phyloP scores from a whole-genome alignment of 306 rosid species.

The Albizia julibrissin region DNA sequence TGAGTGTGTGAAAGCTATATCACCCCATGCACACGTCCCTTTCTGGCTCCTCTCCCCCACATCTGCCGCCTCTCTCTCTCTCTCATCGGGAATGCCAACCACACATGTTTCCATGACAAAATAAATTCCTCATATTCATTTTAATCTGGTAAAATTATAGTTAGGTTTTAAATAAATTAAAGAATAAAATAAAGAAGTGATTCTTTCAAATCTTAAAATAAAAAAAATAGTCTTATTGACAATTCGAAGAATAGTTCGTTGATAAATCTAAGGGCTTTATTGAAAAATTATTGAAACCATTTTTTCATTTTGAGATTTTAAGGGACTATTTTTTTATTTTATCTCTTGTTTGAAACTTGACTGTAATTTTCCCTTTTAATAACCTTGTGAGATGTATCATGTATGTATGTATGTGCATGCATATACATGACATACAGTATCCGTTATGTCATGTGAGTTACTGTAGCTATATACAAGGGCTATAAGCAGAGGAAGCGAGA shows the following conservation, averaged over 20 bases:
- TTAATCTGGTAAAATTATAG: no score
- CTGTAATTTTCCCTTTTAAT: no score
- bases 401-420: slow-evolving; percentile 12
- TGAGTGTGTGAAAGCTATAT: slow-evolving; percentile 96
- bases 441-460: slow-evolving; percentile 5
- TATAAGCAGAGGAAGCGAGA: slow-evolving; percentile 28
- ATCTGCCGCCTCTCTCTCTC: slow-evolving; percentile 89
- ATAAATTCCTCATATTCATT: neutral
- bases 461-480: slow-evolving; percentile 39
- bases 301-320: no score
- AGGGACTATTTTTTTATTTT: no score
- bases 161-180: no score
- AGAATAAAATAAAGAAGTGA: no score
- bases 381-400: slow-evolving; percentile 5
- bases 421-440: neutral
- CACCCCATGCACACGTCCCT: slow-evolving; percentile 99
- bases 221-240: no score
- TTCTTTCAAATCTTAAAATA: no score
- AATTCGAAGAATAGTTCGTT: no score
- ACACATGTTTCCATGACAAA: slow-evolving; percentile 34
- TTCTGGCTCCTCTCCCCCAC: slow-evolving; percentile 99
- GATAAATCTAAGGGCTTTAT: no score
- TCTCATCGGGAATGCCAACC: slow-evolving; percentile 72
- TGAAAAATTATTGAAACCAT: no score
- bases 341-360: no score